Evolutionary conservation across 2,329 filamentous ascomycete species (phyloP), one percentile per base, ranked within the genome.

Genomic region (Botryotinia narcissicola): DNA sequence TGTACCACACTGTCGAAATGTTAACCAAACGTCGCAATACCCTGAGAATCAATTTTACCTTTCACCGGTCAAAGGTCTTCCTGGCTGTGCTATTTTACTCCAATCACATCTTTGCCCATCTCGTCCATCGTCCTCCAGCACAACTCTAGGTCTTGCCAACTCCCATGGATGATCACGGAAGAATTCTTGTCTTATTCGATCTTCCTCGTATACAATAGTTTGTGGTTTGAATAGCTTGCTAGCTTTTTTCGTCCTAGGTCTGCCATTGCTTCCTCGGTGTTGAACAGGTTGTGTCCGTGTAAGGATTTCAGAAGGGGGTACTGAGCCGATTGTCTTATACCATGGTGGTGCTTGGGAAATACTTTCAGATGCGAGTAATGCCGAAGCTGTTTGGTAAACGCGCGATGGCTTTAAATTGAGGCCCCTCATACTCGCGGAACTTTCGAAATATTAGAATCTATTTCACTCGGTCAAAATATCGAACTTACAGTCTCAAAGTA

Each of bases 121-220:
- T 81, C 92, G 92, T 71, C 96, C 96, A 79, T 95, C 92, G 78
- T 90, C 86, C 84, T 99, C 96, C 16, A 98, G 84, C 64, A 99
- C 86, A 74, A 97, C 87, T 78, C 93, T 88, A 72, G 96, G 96
- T 75, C 95, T 88, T 29, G 96, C 96, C 80, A 99, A 85, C 84
- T 99, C 96, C 96, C 96, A 99, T 8, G 96, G 96, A 82, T 99
- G 96, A 82, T 99, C 95, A 80, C 87, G 90, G 85, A 93, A 99
- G 84, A 98, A 99, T 42, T 91, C 89, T 77, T 84, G 86, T 76
- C 96, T 91, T 80, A 99, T 86, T 74, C 85, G 83, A 83, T 99
- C 96, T 82, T 99, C 96, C 74, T 92, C 89, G 81, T 96, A 98
- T 71, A 84, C 85, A 76, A 99, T 91, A 73, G 86, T 84, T 76